Evolutionary conservation across 805 yeast species (phyloP).

Genomic region (Nakazawaea ambrosiae): DNA sequence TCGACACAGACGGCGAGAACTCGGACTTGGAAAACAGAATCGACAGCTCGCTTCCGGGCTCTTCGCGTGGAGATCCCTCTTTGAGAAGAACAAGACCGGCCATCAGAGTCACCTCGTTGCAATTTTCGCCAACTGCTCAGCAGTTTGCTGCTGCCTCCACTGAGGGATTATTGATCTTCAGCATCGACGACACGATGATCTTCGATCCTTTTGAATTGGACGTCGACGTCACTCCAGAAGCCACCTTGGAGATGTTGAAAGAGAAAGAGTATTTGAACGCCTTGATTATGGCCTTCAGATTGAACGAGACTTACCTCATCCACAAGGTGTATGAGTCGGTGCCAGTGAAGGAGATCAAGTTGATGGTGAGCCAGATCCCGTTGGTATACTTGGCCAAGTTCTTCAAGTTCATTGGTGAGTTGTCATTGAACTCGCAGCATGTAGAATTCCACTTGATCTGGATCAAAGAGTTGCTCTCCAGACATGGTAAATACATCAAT

Average conservation of each 20-base stretch:
- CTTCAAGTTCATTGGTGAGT: conserved; percentile 61
- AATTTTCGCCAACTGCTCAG: conserved; percentile 83
- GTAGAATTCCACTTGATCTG: conserved; percentile 79
- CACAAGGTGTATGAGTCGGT: conserved; percentile 67
- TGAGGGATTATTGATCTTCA: conserved; percentile 80
- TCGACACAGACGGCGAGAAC: conserved; percentile 81
- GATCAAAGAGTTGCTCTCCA: conserved; percentile 60
- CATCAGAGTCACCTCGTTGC: conserved; percentile 69
- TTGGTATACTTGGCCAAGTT: conserved; percentile 65
- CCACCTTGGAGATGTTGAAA: conserved; percentile 52
- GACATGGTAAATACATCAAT: conserved; percentile 73
- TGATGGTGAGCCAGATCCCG: conserved; percentile 69
- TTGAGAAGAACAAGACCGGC: conserved; percentile 72
- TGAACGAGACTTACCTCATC: conserved; percentile 73
- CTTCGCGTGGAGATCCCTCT: conserved; percentile 71
- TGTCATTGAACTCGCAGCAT: conserved; percentile 68
- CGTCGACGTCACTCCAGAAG: conserved; percentile 81
- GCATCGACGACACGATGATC: conserved; percentile 64
- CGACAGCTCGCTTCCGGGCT: conserved; percentile 79
- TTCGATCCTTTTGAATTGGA: conserved; percentile 97
- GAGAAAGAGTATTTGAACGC: conserved; percentile 68
- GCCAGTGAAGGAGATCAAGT: conserved; percentile 60
- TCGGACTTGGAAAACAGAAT: conserved; percentile 79
- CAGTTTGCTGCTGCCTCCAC: conserved; percentile 95
- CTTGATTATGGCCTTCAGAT: conserved; percentile 86